Base-by-base conservation (phyloP, 2,329 filamentous ascomycete genomes). In the Scytalidium sp. region DNA sequence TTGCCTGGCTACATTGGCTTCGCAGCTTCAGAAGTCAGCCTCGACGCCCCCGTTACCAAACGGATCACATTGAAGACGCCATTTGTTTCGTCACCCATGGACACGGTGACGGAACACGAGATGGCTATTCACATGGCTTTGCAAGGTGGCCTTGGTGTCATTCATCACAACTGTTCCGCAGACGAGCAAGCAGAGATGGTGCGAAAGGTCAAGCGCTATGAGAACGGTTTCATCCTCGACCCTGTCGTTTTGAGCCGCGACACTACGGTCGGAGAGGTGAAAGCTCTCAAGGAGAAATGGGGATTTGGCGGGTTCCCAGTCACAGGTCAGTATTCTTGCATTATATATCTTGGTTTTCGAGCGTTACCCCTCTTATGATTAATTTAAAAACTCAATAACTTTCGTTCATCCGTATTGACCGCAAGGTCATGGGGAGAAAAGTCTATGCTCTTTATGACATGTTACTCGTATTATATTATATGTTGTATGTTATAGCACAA, bases 391-490 rank as follows among this genome's bases (percentile, higher is more conserved):
- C 77, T 74, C 75, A 76, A 88, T 97, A 97, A 97, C 94, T 99
- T 99, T 99, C 94, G 94, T 99, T 99, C 94, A 93, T 93, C 94
- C 90, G 90, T 81, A 95, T 86, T 83, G 87, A 88, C 85, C 80
- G 80, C 76, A 84, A 81, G 81, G 88, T 90, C 80, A 77, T 96
- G 91, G 82, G 90, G 91, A 96, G 73, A 78, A 73, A 74, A 59
- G 55, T 68, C 68, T 75, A 72, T 70, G 64, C 64, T 70, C 70
- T 73, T 70, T 71, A 72, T 77, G 70, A 75, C 60, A 36, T 59
- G 60, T 63, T 61, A 60, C 65, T 59, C 25, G 13, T 36, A 2
- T 43, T 17, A 42, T 19, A 42, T 22, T 47, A n/a, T n/a, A n/a
- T n/a, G n/a, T n/a, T n/a, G n/a, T n/a, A n/a, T n/a, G n/a, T 50